A percentile compares a stretch with the other conserved stretches of the same genome.
Evolutionary conservation across 163 green algal genomes (phyloP).

Genomic region (Chlorella variabilis): DNA sequence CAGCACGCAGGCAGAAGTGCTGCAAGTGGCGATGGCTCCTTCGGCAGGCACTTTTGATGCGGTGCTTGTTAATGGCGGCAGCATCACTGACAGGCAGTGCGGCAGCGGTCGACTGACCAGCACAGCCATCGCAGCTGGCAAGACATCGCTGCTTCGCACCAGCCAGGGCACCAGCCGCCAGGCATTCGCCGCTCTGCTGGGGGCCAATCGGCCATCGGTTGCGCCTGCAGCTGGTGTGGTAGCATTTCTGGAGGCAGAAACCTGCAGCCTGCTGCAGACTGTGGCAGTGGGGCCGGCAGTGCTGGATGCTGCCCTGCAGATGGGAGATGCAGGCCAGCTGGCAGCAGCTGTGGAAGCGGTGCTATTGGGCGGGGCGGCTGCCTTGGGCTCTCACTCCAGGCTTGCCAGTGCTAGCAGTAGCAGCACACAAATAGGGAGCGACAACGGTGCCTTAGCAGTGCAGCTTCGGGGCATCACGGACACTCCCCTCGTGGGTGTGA

Average conservation of each 20-base stretch:
- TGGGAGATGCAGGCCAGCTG: not conserved
- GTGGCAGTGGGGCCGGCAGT: not conserved
- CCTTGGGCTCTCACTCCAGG: not conserved
- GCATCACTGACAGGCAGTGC: not conserved
- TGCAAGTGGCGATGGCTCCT: constrained; percentile 12
- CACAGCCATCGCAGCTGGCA: not conserved
- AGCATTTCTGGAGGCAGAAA: not conserved
- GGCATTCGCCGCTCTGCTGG: no score
- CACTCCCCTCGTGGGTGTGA: not conserved
- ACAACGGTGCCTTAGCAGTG: not conserved
- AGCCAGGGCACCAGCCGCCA: no score
- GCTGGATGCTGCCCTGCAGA: constrained; percentile 22
- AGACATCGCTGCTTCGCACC: no score
- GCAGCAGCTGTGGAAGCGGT: not conserved
- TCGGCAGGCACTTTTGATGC: constrained; percentile 18
- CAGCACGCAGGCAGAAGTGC: not conserved
- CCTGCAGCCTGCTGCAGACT: constrained; percentile 21
- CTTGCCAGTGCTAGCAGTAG: not conserved
- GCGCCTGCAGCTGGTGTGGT: no score
- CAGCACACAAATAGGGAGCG: not conserved
- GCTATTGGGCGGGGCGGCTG: not conserved
- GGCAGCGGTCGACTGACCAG: not conserved
- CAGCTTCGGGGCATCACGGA: not conserved
- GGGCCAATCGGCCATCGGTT: no score
- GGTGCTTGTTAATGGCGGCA: not conserved